Evolutionary conservation across 2,329 filamentous ascomycete genomes (phyloP).

Genomic region (Rasamsonia emersonii): DNA sequence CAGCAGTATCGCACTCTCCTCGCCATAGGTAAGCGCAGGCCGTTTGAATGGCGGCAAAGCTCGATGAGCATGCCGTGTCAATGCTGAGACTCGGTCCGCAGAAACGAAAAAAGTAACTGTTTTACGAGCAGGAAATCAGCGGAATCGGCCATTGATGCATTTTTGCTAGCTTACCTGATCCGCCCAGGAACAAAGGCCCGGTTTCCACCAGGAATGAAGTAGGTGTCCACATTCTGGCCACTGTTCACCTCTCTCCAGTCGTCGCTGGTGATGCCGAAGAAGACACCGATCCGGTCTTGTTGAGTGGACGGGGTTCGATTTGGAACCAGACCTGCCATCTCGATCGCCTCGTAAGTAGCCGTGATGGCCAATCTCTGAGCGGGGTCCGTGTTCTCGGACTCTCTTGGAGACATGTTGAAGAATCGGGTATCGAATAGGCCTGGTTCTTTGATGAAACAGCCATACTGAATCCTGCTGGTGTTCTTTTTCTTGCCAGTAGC

Average conservation of each 20-base stretch:
- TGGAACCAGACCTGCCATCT: slow-evolving; percentile 67
- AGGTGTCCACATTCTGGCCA: slow-evolving; percentile 59
- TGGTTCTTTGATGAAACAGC: slow-evolving; percentile 30
- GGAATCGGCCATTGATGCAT: too few species aligned
- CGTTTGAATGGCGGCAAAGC: slow-evolving; percentile 60
- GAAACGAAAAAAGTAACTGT: slow-evolving; percentile 70
- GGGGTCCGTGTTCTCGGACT: slow-evolving; percentile 68
- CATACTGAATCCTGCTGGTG: slow-evolving; percentile 21
- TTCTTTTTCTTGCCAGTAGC: slow-evolving; percentile 24
- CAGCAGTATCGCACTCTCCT: slow-evolving; percentile 68
- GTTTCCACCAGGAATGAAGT: slow-evolving; percentile 56
- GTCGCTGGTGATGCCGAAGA: slow-evolving; percentile 65
- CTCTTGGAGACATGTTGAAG: slow-evolving; percentile 54
- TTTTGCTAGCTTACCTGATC: too few species aligned
- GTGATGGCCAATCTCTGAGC: slow-evolving; percentile 67
- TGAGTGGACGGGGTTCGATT: slow-evolving; percentile 60
- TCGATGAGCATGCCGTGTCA: slow-evolving; percentile 70
- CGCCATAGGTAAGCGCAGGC: slow-evolving; percentile 64
- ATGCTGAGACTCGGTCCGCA: slow-evolving; percentile 61
- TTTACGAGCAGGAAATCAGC: too few species aligned
- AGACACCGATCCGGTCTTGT: slow-evolving; percentile 56
- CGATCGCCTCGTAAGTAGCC: slow-evolving; percentile 68
- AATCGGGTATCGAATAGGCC: slow-evolving; percentile 29
- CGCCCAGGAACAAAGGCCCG: slow-evolving; percentile 54
- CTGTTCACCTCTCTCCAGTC: slow-evolving; percentile 61